Evolutionary conservation across 192 early-diverging fungal genomes (phyloP), one percentile per base, ranked within the genome.

Genomic region (Backusella sp.): DNA sequence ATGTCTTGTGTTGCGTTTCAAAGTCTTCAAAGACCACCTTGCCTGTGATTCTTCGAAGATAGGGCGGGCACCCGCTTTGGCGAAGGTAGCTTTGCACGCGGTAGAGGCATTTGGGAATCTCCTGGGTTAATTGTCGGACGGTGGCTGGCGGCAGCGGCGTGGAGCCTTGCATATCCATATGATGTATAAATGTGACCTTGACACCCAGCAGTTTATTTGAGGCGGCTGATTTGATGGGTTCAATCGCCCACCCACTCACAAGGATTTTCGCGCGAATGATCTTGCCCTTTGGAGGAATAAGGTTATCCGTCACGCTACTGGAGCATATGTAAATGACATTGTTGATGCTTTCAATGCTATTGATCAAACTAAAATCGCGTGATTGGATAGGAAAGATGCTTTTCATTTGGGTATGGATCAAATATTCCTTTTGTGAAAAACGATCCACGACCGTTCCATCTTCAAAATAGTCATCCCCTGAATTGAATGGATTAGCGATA

Each of bases 391-490:
- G 83, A 7, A 80, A 83, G 12, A 77, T 74, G 9, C 79, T 82
- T 17, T 73, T 75, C 30, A 85, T 70, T 14, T 81, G 66, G 28
- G 81, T 69, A 56, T 84, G 78, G 41, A 83, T 72, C 4, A 86
- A 62, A 23, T 83, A 84, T 19, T 88, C 84, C 28, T 82, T 84
- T 32, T 80, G 67, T 23, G 81, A 81, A 56, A 84, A 85, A 12
- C 82, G 73, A 65, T 88, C 84, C 6, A 84, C 73, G 14, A 83
- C 69, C 8, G 75, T 74, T 21, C 86, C 79, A 14, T 82, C 83
- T 2, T 86, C 85, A 26, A 84, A 86, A 19, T 81, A 70, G 6
- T 86, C 84, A 52, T 88, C 87, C 87, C 87, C 73, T 79, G 37
- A 39, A 39, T 52, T 52, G n/a, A 70, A 70, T 14, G 37, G 37